phyloP scores from a whole-genome alignment of 2,329 filamentous ascomycete species.

The Colletotrichum melonis region DNA sequence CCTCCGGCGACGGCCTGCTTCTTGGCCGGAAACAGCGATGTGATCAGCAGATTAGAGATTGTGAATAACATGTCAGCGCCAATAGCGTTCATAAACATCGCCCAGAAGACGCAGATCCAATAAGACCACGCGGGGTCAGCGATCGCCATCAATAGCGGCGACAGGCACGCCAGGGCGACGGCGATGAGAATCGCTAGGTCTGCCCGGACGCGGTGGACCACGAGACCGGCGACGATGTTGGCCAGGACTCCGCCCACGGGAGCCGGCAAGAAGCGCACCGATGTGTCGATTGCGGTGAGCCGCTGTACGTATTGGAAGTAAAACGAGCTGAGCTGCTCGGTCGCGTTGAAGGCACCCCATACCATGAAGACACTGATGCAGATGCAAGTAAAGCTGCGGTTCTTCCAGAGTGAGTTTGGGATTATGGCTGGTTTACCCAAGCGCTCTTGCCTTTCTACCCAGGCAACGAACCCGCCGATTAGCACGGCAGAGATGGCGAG shows the following conservation, averaged over 20 bases:
- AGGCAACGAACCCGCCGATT: slow-evolving; percentile 62
- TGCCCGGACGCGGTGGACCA: slow-evolving; percentile 48
- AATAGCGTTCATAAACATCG: slow-evolving; percentile 46
- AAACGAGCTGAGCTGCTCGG: slow-evolving; percentile 55
- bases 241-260: slow-evolving; percentile 47
- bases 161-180: slow-evolving; percentile 48
- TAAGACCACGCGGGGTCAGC: slow-evolving; percentile 55
- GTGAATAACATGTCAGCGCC: slow-evolving; percentile 61
- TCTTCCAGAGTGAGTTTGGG: slow-evolving; percentile 68
- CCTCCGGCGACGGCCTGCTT: slow-evolving; percentile 69
- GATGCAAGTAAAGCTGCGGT: slow-evolving; percentile 60
- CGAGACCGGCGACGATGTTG: slow-evolving; percentile 49
- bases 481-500: slow-evolving; percentile 54
- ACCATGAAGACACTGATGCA: slow-evolving; percentile 59
- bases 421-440: slow-evolving; percentile 63
- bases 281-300: slow-evolving; percentile 51
- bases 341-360: slow-evolving; percentile 54
- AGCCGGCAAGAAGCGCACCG: slow-evolving; percentile 54
- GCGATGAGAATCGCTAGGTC: slow-evolving; percentile 43
- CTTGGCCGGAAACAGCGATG: slow-evolving; percentile 62
- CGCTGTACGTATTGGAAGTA: slow-evolving; percentile 59
- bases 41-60: slow-evolving; percentile 64
- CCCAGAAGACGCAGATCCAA: slow-evolving; percentile 53
- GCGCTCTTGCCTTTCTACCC: slow-evolving; percentile 63
- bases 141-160: slow-evolving; percentile 61